Percentiles rank a stretch among this genome's conserved stretches.
phyloP scores from a whole-genome alignment of 345 rosid species.

The Eucalyptus urophylla region DNA sequence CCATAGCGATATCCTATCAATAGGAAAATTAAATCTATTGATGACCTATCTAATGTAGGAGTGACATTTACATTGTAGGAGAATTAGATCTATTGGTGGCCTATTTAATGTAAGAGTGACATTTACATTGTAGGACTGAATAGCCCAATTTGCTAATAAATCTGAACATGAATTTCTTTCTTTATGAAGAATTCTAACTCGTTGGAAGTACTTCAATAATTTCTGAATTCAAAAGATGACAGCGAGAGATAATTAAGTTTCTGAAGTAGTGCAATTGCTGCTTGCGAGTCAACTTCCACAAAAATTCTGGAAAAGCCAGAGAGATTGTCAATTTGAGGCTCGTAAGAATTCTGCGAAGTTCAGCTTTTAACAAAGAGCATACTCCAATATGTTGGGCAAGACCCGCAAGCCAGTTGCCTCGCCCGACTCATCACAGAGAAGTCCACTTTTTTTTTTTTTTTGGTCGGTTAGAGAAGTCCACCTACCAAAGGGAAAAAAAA shows the following conservation, averaged over 20 bases:
- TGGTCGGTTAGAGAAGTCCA: neutral
- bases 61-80: neutral
- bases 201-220: neutral
- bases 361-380: neutral
- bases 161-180: too few relatives aligned
- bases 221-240: neutral
- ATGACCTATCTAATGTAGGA: neutral
- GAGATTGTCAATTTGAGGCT: neutral
- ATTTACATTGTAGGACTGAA: neutral
- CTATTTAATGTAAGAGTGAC: neutral
- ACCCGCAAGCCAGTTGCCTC: neutral
- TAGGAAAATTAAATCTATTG: neutral
- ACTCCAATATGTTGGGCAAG: neutral
- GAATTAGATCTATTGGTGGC: neutral
- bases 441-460: neutral
- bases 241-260: neutral
- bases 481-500: neutral
- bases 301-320: neutral
- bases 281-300: neutral
- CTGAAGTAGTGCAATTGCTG: neutral
- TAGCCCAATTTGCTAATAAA: neutral
- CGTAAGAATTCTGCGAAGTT: neutral
- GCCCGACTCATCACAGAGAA: neutral
- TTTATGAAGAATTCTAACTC: neutral
- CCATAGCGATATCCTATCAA: neutral